Conservation (phyloP, 2,329 filamentous ascomycete genomes). For the Diaporthe ilicicola region DNA sequence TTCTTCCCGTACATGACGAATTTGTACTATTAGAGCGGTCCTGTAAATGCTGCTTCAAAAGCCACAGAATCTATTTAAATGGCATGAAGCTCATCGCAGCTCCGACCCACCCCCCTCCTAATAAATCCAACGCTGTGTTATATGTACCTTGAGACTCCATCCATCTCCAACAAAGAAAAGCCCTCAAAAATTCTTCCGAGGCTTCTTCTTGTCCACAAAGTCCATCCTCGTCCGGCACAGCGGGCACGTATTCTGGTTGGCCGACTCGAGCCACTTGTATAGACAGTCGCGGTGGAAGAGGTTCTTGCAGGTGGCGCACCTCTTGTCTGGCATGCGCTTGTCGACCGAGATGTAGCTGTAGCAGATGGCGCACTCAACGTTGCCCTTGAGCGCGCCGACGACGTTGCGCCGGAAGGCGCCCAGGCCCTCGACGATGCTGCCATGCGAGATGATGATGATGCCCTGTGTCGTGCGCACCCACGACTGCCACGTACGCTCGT, state of each 20-base stretch:
- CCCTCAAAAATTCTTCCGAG: conserved; percentile 3
- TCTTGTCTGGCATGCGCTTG: conserved; percentile 90
- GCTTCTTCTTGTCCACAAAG: conserved; percentile 47
- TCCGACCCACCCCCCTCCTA: not conserved
- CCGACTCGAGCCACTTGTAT: conserved; percentile 97
- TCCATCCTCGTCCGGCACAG: conserved; percentile 90
- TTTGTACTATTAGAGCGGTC: too few species aligned
- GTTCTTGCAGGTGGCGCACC: conserved; percentile 92
- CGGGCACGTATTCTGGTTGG: conserved; percentile 90
- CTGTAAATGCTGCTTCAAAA: not conserved
- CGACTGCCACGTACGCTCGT: conserved; percentile 89
- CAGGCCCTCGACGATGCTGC: conserved; percentile 86
- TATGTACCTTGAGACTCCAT: not conserved
- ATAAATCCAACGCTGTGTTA: not conserved
- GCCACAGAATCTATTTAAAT: not conserved
- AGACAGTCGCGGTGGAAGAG: conserved; percentile 89
- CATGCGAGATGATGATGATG: conserved; percentile 93
- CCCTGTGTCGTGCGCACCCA: conserved; percentile 91
- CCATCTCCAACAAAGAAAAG: not conserved
- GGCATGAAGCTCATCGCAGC: not conserved
- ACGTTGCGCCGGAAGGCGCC: conserved; percentile 88
- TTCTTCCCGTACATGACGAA: not conserved
- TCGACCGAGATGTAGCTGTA: conserved; percentile 93
- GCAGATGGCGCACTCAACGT: conserved; percentile 95
- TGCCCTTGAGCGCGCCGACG: conserved; percentile 86